phyloP scores from a whole-genome alignment of 2,329 filamentous ascomycete genomes.

The Penicillium sp. region DNA sequence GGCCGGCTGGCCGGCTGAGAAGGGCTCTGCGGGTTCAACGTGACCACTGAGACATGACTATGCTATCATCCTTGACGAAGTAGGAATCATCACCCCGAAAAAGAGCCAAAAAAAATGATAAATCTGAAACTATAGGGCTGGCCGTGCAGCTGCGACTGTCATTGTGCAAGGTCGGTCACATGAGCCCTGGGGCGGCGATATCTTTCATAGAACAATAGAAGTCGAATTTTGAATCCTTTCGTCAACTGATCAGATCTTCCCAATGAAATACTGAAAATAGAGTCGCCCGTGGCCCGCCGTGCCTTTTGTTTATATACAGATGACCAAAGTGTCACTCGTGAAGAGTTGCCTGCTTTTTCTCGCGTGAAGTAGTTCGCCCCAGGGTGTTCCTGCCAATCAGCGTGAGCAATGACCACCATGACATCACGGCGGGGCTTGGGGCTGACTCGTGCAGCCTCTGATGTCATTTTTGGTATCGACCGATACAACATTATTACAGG shows the following conservation, averaged over 20 bases:
- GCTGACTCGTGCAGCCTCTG: slow-evolving; percentile 22
- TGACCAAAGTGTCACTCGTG: slow-evolving; percentile 11
- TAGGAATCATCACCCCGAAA: slow-evolving; percentile 1
- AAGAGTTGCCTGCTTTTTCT: slow-evolving; percentile 11
- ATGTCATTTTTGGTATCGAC: slow-evolving; percentile 21
- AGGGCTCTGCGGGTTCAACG: not conserved
- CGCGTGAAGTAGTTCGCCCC: slow-evolving; percentile 20
- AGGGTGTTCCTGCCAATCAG: slow-evolving; percentile 21
- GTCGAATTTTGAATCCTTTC: not conserved
- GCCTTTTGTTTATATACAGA: slow-evolving; percentile 26
- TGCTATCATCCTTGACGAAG: slow-evolving; percentile 33
- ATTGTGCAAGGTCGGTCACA: not conserved
- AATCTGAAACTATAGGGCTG: not conserved
- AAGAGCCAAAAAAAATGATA: not conserved
- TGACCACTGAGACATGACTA: slow-evolving; percentile 19
- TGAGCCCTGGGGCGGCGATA: not conserved
- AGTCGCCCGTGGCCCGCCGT: not conserved
- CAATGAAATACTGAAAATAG: not conserved
- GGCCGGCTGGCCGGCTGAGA: not conserved
- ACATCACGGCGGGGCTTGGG: slow-evolving; percentile 19
- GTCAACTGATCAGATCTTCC: not conserved
- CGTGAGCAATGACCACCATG: slow-evolving; percentile 5
- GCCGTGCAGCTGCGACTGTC: not conserved
- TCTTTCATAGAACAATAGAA: not conserved
- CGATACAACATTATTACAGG: not conserved